phyloP scores from a whole-genome alignment of 2,329 filamentous ascomycete genomes.

The Scedosporium minutisporum region DNA sequence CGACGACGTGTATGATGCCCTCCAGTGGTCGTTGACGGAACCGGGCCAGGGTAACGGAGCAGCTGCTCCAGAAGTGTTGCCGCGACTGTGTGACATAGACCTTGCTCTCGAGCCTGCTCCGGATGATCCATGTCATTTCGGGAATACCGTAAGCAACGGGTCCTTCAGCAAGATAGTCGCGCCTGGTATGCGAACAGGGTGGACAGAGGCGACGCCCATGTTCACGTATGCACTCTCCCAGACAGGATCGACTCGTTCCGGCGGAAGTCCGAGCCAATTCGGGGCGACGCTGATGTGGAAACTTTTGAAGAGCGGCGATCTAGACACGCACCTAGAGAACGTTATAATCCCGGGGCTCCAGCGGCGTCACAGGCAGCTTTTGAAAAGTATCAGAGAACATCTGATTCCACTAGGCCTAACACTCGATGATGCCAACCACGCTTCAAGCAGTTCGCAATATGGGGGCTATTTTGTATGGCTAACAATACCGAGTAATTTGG shows the following conservation, averaged over 20 bases:
- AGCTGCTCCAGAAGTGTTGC: slow-evolving; percentile 27
- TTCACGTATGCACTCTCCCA: slow-evolving; percentile 41
- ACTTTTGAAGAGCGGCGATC: slow-evolving; percentile 32
- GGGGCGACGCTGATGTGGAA: slow-evolving; percentile 40
- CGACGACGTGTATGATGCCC: slow-evolving; percentile 91
- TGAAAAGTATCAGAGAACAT: slow-evolving; percentile 46
- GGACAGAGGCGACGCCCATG: slow-evolving; percentile 62
- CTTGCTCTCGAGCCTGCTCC: slow-evolving; percentile 47
- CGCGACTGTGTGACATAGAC: slow-evolving; percentile 73
- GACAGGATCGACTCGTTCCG: slow-evolving; percentile 44
- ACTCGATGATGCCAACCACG: slow-evolving; percentile 26
- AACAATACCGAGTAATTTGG: slow-evolving; percentile 40
- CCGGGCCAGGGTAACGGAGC: neutral
- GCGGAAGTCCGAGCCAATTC: slow-evolving; percentile 49
- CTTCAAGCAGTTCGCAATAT: slow-evolving; percentile 31
- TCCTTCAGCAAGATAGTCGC: slow-evolving; percentile 83
- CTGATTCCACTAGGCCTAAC: slow-evolving; percentile 54
- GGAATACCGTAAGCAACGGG: slow-evolving; percentile 76
- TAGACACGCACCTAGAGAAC: slow-evolving; percentile 33
- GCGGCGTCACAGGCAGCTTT: slow-evolving; percentile 39
- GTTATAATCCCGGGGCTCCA: slow-evolving; percentile 35
- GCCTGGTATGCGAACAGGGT: slow-evolving; percentile 78
- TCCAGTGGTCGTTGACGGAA: slow-evolving; percentile 58
- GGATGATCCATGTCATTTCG: slow-evolving; percentile 46
- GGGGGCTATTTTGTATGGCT: slow-evolving; percentile 88